Percentiles rank a stretch among this genome's conserved stretches.
These are phyloP conservation scores for Phytophthora melonis DNA, from an alignment of 352 stramenopile genomes.

Conservation along the genomic window DNA sequence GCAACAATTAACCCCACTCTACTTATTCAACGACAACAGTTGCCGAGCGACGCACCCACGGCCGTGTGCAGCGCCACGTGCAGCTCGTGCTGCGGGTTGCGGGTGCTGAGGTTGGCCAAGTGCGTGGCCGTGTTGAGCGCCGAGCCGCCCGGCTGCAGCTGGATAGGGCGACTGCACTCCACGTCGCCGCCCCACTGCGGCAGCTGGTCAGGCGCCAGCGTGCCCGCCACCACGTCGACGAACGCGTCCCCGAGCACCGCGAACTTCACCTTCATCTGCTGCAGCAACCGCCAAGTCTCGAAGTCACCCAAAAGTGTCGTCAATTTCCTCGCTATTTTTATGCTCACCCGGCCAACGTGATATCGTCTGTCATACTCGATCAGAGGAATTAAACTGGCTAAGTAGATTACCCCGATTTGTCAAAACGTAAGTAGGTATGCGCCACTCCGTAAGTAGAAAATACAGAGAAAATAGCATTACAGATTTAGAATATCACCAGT, in stretches of 20 bases:
- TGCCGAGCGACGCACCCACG: constrained; percentile 43
- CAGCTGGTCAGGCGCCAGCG: constrained; percentile 65
- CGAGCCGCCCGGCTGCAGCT: constrained; percentile 83
- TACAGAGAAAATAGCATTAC: too few species aligned
- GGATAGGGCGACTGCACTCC: constrained; percentile 70
- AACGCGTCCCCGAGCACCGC: constrained; percentile 76
- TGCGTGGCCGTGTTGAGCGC: constrained; percentile 88
- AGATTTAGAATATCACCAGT: too few species aligned
- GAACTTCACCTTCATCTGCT: constrained; percentile 50
- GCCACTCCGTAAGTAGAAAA: too few species aligned
- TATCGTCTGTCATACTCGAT: neutral
- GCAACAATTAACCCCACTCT: neutral
- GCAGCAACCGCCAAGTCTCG: neutral
- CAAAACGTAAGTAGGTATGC: too few species aligned
- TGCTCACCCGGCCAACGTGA: neutral
- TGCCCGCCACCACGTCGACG: constrained; percentile 84
- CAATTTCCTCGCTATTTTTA: neutral
- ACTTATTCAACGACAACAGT: neutral
- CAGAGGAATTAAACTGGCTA: too few species aligned
- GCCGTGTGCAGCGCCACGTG: constrained; percentile 68
- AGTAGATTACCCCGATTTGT: too few species aligned
- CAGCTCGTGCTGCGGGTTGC: constrained; percentile 35
- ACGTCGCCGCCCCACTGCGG: constrained; percentile 84
- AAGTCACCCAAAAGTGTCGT: neutral
- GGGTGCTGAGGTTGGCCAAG: constrained; percentile 60